A percentile compares a stretch with the other conserved stretches of the same genome.
Conservation (phyloP, 2,329 filamentous ascomycete species). For the Epichloe festucae region DNA sequence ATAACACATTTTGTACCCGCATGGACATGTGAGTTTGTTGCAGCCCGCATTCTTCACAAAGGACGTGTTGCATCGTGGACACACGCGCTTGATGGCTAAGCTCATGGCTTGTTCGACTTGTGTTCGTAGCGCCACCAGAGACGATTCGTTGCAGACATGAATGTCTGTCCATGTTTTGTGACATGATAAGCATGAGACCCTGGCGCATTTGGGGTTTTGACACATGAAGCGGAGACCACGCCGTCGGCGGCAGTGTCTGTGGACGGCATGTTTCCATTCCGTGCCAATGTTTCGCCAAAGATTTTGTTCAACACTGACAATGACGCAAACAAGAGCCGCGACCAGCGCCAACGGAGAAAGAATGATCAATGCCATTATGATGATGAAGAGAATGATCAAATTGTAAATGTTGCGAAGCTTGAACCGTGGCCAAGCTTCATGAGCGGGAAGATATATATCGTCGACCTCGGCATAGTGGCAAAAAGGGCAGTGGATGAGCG, state of each 20-base stretch:
- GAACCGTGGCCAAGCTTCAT: constrained; percentile 42
- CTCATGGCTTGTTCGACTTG: constrained; percentile 90
- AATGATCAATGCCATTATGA: constrained; percentile 42
- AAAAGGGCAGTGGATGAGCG: constrained; percentile 75
- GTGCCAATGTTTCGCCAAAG: constrained; percentile 27
- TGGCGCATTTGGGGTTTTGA: constrained; percentile 52
- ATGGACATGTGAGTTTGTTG: constrained; percentile 93
- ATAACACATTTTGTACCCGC: constrained; percentile 97
- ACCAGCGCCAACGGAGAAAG: constrained; percentile 39
- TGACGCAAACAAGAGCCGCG: constrained; percentile 30
- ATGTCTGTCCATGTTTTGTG: constrained; percentile 74
- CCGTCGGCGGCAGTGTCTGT: constrained; percentile 54
- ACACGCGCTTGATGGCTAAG: constrained; percentile 86
- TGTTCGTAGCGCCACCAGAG: constrained; percentile 67
- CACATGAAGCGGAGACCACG: constrained; percentile 71
- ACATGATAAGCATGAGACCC: constrained; percentile 69
- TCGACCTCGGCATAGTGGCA: constrained; percentile 87
- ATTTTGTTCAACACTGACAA: constrained; percentile 29
- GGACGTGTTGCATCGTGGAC: constrained; percentile 76
- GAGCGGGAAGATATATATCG: constrained; percentile 51
- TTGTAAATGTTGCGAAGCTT: constrained; percentile 37
- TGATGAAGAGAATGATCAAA: constrained; percentile 36
- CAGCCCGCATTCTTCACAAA: constrained; percentile 92
- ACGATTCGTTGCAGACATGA: constrained; percentile 80
- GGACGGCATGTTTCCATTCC: constrained; percentile 47